Conservation (phyloP, 805 yeast genomes). For the Danielia reshetovae region DNA sequence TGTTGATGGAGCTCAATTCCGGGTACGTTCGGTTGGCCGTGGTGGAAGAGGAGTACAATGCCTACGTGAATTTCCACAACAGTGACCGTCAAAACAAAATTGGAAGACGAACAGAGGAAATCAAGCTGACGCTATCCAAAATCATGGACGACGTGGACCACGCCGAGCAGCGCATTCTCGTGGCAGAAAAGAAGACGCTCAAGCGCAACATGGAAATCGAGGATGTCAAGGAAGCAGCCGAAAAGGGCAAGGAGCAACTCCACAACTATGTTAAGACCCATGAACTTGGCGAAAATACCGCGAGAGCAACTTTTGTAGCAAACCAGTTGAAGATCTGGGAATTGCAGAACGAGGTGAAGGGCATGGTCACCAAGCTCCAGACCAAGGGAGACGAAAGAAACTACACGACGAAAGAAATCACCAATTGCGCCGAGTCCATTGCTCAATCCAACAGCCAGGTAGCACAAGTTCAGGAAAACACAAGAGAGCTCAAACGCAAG, state of each 20-base stretch:
- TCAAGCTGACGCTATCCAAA: slow-evolving; percentile 41
- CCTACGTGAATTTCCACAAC: slow-evolving; percentile 29
- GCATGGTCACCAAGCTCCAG: slow-evolving; percentile 39
- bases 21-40: slow-evolving; percentile 40
- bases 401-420: slow-evolving; percentile 60
- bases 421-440: slow-evolving; percentile 48
- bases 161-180: slow-evolving; percentile 29
- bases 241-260: slow-evolving; percentile 26
- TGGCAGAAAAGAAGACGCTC: slow-evolving; percentile 28
- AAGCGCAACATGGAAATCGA: slow-evolving; percentile 31
- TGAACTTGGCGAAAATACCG: slow-evolving; percentile 18
- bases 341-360: slow-evolving; percentile 43
- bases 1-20: slow-evolving; percentile 53
- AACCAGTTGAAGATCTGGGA: slow-evolving; percentile 43
- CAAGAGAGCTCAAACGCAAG: slow-evolving; percentile 16
- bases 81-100: slow-evolving; percentile 40
- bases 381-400: slow-evolving; percentile 54
- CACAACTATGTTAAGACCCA: slow-evolving; percentile 21
- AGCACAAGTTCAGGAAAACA: slow-evolving; percentile 18
- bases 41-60: slow-evolving; percentile 41
- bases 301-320: slow-evolving; percentile 22
- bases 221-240: slow-evolving; percentile 19
- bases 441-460: slow-evolving; percentile 38
- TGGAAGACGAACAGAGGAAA: slow-evolving; percentile 40
- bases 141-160: slow-evolving; percentile 46